Evolutionary conservation across 2,329 filamentous ascomycete genomes (phyloP).

Genomic region (Pseudogymnoascus pannorum): DNA sequence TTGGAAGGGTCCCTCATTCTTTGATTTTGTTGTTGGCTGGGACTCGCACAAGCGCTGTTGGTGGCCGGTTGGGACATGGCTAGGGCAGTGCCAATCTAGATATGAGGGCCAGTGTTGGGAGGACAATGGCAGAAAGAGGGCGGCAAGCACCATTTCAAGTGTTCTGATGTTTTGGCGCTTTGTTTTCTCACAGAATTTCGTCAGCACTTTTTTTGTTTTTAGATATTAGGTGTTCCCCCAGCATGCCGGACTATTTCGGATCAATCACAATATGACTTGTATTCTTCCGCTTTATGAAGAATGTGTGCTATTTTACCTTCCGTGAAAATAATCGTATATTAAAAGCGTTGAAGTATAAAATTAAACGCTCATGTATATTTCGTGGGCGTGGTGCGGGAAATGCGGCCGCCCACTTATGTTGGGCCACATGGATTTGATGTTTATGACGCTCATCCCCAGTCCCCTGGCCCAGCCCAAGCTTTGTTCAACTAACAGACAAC

Average conservation of each 20-base stretch:
- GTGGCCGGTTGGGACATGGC: background rate
- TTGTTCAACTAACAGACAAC: slow-evolving; percentile 5
- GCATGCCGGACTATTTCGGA: background rate
- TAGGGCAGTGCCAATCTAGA: background rate
- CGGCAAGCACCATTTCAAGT: background rate
- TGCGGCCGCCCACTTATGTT: slow-evolving; percentile 6
- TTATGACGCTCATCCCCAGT: slow-evolving; percentile 7
- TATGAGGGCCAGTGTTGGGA: background rate
- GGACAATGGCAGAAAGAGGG: background rate
- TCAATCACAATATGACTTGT: background rate
- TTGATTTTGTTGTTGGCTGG: slow-evolving; percentile 6
- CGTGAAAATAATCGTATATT: background rate
- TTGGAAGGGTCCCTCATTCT: slow-evolving; percentile 44
- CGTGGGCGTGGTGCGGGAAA: background rate
- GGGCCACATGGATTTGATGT: slow-evolving; percentile 8
- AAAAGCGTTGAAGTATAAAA: background rate
- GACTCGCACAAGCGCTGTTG: background rate
- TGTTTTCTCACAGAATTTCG: background rate
- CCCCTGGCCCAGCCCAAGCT: background rate
- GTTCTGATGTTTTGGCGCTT: background rate
- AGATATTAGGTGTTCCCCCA: background rate
- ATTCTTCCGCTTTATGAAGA: background rate
- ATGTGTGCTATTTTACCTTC: background rate
- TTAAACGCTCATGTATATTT: background rate
- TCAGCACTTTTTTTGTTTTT: background rate